phyloP scores from a whole-genome alignment of 768 basidiomycete species.

The Boletus rex-veris region DNA sequence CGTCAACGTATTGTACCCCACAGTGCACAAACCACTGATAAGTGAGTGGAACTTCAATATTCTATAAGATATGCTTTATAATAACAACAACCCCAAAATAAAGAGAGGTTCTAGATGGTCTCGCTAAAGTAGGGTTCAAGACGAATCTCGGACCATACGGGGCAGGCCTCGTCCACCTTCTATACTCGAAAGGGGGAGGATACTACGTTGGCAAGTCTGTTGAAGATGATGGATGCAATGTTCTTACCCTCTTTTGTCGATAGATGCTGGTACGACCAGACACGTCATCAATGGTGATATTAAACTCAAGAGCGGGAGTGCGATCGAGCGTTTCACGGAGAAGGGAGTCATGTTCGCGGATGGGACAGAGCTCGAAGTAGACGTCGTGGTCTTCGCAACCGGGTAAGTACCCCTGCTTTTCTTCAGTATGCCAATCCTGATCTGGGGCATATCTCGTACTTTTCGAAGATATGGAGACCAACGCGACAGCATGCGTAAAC shows the following conservation, averaged over 20 bases:
- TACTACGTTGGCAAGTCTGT: slow-evolving; percentile 37
- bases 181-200: slow-evolving; percentile 33
- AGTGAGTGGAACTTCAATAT: slow-evolving; percentile 12
- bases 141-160: slow-evolving; percentile 34
- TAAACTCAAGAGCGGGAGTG: slow-evolving; percentile 46
- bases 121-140: slow-evolving; percentile 38
- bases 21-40: slow-evolving; percentile 24
- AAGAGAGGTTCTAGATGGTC: slow-evolving; percentile 37
- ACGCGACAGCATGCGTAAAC: slow-evolving; percentile 35
- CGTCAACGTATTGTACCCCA: slow-evolving; percentile 18
- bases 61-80: neutral
- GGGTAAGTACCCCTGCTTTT: slow-evolving; percentile 14
- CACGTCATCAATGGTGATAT: slow-evolving; percentile 46
- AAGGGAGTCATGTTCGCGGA: slow-evolving; percentile 21
- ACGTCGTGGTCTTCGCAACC: slow-evolving; percentile 34
- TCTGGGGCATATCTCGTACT: too few relatives aligned
- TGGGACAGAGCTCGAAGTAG: slow-evolving; percentile 28
- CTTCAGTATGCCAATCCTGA: too few relatives aligned
- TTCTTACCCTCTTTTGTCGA: neutral
- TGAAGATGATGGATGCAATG: too few relatives aligned
- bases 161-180: slow-evolving; percentile 31
- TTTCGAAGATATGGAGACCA: slow-evolving; percentile 44
- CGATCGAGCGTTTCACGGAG: slow-evolving; percentile 30
- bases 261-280: slow-evolving; percentile 40
- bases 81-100: neutral